Conservation (phyloP, 768 basidiomycete species). For the Mycena rebaudengoi region DNA sequence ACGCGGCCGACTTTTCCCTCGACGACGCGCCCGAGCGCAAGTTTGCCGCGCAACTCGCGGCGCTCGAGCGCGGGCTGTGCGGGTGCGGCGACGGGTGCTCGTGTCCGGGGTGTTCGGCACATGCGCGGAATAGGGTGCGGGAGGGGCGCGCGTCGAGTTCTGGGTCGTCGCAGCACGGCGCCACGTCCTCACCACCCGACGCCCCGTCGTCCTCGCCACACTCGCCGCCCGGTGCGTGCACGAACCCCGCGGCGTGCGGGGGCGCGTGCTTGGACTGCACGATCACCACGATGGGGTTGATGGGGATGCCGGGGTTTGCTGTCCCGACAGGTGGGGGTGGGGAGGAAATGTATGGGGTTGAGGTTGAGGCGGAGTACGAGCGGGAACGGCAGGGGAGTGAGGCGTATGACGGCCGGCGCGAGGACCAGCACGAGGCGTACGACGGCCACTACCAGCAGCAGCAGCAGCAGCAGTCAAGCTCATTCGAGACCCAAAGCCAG, state of each 20-base stretch:
- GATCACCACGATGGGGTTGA: no score
- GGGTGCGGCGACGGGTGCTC: conserved; percentile 69
- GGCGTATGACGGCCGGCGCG: not conserved
- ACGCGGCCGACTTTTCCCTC: conserved; percentile 21
- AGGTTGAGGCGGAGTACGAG: conserved; percentile 38
- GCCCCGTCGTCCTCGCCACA: no score
- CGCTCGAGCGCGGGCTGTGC: no score
- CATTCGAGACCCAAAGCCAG: no score
- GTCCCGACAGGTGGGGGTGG: not conserved
- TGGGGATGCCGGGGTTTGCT: conserved; percentile 29
- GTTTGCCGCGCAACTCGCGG: no score
- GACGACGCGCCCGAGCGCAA: conserved; percentile 33
- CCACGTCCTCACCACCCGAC: no score
- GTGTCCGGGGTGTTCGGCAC: conserved; percentile 72
- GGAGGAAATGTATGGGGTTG: conserved; percentile 28
- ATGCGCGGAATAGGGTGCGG: no score
- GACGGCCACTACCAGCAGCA: not conserved
- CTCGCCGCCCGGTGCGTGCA: no score
- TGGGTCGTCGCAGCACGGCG: conserved; percentile 42
- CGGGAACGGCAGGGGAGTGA: conserved; percentile 42
- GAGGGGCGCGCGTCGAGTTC: no score
- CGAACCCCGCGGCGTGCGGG: conserved; percentile 44
- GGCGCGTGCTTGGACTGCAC: conserved; percentile 70
- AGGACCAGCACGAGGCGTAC: not conserved
- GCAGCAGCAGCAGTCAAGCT: conserved; percentile 13